Evolutionary conservation across 495 filamentous ascomycete genomes (phyloP), one percentile per base, ranked within the genome.

Genomic region (Hyaloscypha finlandica): DNA sequence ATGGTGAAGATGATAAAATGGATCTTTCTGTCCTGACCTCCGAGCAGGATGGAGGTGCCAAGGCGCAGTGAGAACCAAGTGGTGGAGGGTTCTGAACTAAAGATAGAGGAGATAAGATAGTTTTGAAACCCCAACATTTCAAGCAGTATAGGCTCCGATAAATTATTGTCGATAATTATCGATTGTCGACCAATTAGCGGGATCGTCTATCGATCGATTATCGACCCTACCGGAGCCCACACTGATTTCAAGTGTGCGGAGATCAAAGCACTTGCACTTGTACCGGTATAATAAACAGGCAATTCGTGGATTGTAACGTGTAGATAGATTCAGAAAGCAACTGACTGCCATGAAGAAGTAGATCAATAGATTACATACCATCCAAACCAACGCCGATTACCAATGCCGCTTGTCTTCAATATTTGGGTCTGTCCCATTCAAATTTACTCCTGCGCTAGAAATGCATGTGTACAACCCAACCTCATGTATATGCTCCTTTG

Each of bases 1-100:
- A 70, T 29, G 74, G 73, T 0, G 74, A 75, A 9, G 64, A 64
- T 57, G 20, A 81, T 29, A 72, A 16, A 22, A 25, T 53, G 51
- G 19, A 53, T 20, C 8, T 53, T n/a, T 20, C 51, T 25, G 51
- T 16, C 16, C 51, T 53, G 1, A 4, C 16, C 6, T 53, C 0
- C 16, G 51, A 53, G 22, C 51, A 53, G 16, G 12, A 37, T 37
- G 6, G 35, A 37, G 35, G 35, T 1, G 12, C 3, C 35, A 37
- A 37, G 35, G 12, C 25, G 25, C 25, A 25, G 25, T 25, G 12
- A 37, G 35, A 8, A 37, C 12, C 6, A 37, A 6, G 16, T 48
- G 16, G 1, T 48, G 42, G 16, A 6, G 16, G 42, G 42, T 0
- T 19, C 42, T 48, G 42, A 48, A 14, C 4, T 6, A 6, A 11